Evolutionary conservation across 768 basidiomycete genomes (phyloP), one percentile per base, ranked within the genome.

Genomic region (Boletellus sp.): DNA sequence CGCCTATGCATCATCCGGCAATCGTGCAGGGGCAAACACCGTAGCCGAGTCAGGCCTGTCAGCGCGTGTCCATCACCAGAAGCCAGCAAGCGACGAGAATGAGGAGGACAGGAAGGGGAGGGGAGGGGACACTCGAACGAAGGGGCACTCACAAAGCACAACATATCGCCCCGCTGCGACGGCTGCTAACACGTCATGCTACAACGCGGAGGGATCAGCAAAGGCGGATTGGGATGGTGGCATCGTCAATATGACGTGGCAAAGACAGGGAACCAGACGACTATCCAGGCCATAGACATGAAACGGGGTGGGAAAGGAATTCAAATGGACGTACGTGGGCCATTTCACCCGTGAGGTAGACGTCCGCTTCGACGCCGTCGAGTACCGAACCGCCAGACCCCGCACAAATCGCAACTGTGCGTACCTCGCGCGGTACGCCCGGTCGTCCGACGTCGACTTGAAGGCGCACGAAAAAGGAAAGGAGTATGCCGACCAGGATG

Each of bases 341-440:
- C 88, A 94, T 90, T 72, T 97, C 93, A 9, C 95, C 95, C 3
- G 95, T 97, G 60, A 94, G 76, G 67, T 89, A 92, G 22, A 94
- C 79, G 67, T 96, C 94, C 34, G 93, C 94, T 40, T 79, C 69
- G 34, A 80, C 74, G 42, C 81, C 84, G 17, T 75, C 67, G 42
- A 97, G 78, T 66, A 94, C 75, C 38, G 85, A 85, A 2, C 81
- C 87, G 42, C 93, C 94, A 24, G 87, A 85, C 32, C 95, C 95
- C 32, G 94, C 94, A 67, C 94, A 96, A 52, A 97, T 85, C 45
- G 90, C 94, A 50, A 96, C 78, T 24, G 83, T 81, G 48, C 72
- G 69, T 44, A 87, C 60, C 54, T 67, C 58, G 54, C 64, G 60
- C 47, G 57, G 36, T 37, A 58, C n/a, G 55, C 55, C 37, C 13